These are phyloP conservation scores for Phytophthora podocarpi DNA, from an alignment of 352 stramenopile genomes.

Conservation along the genomic window DNA sequence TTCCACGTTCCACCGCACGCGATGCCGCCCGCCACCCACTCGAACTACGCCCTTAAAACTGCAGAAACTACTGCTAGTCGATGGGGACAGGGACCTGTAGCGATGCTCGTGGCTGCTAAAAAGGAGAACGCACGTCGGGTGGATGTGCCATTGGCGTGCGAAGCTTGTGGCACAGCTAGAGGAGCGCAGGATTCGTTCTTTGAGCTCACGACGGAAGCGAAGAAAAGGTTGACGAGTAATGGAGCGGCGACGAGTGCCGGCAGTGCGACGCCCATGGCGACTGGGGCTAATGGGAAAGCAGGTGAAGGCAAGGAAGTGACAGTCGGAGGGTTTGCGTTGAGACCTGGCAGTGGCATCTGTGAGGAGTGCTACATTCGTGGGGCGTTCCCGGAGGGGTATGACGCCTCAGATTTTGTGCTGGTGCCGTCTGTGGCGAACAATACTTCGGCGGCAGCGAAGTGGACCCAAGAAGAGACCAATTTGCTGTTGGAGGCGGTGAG, in stretches of 20 bases:
- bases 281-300: conserved; percentile 19
- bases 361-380: conserved; percentile 69
- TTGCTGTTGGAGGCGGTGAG: conserved; percentile 63
- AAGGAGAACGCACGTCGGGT: conserved; percentile 29
- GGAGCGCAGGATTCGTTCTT: conserved; percentile 44
- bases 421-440: conserved; percentile 29
- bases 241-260: conserved; percentile 12
- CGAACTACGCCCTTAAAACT: conserved; percentile 57
- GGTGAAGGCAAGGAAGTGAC: conserved; percentile 45
- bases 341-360: conserved; percentile 69
- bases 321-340: conserved; percentile 48
- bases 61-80: conserved; percentile 1
- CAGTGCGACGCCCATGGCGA: conserved; percentile 5
- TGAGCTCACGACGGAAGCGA: conserved; percentile 62
- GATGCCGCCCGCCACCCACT: conserved; percentile 55
- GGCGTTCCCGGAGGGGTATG: conserved; percentile 65
- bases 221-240: conserved; percentile 48
- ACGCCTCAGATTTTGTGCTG: conserved; percentile 63
- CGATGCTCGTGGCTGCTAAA: conserved; percentile 42
- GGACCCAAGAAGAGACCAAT: conserved; percentile 53
- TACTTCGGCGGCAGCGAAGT: conserved; percentile 19
- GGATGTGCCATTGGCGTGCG: conserved; percentile 39
- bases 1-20: conserved; percentile 81
- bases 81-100: conserved; percentile 6
- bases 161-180: conserved; percentile 53